These are phyloP conservation scores for Volvariella volvacea DNA, from an alignment of 1,284 basidiomycete species.

Conservation along the genomic window DNA sequence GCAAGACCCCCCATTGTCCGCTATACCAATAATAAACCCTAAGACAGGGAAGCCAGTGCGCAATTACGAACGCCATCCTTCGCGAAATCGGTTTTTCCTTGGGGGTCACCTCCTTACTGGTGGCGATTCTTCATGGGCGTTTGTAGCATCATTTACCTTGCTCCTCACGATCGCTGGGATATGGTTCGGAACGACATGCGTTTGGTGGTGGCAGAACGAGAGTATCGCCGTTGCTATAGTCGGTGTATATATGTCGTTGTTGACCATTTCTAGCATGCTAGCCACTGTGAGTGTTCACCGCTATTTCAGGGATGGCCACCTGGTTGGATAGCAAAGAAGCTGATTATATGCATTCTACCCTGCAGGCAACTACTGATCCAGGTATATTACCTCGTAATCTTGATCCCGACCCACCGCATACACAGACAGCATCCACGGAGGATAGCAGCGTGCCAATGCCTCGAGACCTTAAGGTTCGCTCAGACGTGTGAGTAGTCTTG, in stretches of 20 bases:
- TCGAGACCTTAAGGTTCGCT: slow-evolving; percentile 73
- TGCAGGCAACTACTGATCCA: slow-evolving; percentile 76
- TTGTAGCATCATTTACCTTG: slow-evolving; percentile 57
- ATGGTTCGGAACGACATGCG: slow-evolving; percentile 82
- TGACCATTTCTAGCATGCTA: slow-evolving; percentile 74
- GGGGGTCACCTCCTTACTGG: slow-evolving; percentile 70
- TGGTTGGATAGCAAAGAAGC: background rate
- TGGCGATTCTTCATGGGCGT: slow-evolving; percentile 79
- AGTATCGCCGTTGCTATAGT: slow-evolving; percentile 69
- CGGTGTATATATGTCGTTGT: slow-evolving; percentile 70
- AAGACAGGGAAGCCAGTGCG: slow-evolving; percentile 36
- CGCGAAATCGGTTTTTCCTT: slow-evolving; percentile 71
- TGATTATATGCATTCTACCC: slow-evolving; percentile 11
- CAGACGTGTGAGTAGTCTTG: slow-evolving; percentile 58
- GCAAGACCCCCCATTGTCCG: slow-evolving; percentile 31
- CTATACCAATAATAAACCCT: slow-evolving; percentile 38
- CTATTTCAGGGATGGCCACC: background rate
- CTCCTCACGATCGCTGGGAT: slow-evolving; percentile 63
- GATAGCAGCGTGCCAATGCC: slow-evolving; percentile 63
- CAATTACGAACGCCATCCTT: slow-evolving; percentile 59
- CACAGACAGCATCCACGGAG: slow-evolving; percentile 52
- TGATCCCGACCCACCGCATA: slow-evolving; percentile 77
- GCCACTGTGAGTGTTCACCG: slow-evolving; percentile 50
- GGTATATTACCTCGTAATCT: slow-evolving; percentile 84
- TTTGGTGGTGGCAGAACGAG: slow-evolving; percentile 80